phyloP scores from a whole-genome alignment of 2,329 filamentous ascomycete genomes.

The Dothideomycetes sp. region DNA sequence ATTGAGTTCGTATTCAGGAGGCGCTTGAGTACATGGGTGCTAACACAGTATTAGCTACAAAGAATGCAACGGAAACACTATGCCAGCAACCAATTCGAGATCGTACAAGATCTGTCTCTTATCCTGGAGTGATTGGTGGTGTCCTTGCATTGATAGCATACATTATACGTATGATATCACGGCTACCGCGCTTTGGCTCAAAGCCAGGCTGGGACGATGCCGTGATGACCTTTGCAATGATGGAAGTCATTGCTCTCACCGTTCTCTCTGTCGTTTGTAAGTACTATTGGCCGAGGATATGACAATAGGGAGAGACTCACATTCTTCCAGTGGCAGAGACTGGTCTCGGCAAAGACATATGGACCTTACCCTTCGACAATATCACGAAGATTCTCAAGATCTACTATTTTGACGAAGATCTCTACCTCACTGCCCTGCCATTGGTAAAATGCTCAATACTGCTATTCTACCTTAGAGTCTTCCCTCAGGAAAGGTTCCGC shows the following conservation, averaged over 20 bases:
- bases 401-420: conserved; percentile 10
- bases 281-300: background rate
- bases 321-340: conserved; percentile 10
- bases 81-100: no score
- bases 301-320: background rate
- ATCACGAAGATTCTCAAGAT: conserved; percentile 11
- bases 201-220: conserved; percentile 4
- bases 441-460: conserved; percentile 24
- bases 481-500: conserved; percentile 20
- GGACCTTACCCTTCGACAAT: conserved; percentile 11
- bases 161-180: conserved; percentile 8
- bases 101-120: no score
- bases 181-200: background rate
- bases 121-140: conserved; percentile 10
- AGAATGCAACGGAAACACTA: no score
- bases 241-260: no score
- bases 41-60: no score
- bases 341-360: conserved; percentile 15
- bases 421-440: conserved; percentile 20
- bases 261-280: conserved; percentile 4
- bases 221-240: conserved; percentile 1
- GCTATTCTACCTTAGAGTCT: conserved; percentile 24
- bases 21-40: no score
- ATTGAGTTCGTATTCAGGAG: background rate
- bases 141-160: conserved; percentile 11